A percentile compares a stretch with the other conserved stretches of the same genome.
These are phyloP conservation scores for Termitomyces sp. DNA, from an alignment of 768 basidiomycete species.

Conservation along the genomic window DNA sequence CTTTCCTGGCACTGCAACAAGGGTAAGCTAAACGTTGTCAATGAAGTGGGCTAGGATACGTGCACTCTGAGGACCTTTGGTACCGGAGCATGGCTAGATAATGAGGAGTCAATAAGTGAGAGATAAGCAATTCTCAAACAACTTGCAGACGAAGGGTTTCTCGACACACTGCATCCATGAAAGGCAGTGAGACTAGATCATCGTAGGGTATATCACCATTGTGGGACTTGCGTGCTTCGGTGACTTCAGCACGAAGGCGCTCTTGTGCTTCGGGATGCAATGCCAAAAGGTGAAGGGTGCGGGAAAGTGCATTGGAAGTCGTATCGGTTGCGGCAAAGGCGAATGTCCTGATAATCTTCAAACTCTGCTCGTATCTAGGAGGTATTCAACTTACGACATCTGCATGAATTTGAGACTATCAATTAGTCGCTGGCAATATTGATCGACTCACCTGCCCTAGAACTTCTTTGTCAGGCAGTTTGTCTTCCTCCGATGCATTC, in stretches of 20 bases:
- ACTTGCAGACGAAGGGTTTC: conserved; percentile 1
- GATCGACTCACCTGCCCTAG: not conserved
- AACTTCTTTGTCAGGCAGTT: not conserved
- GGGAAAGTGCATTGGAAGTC: not conserved
- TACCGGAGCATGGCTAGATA: not conserved
- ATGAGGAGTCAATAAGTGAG: not conserved
- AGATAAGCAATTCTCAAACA: not conserved
- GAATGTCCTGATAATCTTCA: not conserved
- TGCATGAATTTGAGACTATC: not conserved
- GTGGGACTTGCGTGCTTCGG: not conserved
- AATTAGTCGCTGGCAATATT: not conserved
- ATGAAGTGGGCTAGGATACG: not conserved
- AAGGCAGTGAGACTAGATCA: not conserved
- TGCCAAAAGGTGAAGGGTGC: not conserved
- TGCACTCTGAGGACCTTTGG: not conserved
- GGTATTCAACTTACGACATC: not conserved
- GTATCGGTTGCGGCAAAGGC: conserved; percentile 1
- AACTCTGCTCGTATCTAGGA: not conserved
- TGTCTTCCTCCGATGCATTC: not conserved
- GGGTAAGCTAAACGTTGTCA: not conserved
- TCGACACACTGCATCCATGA: conserved; percentile 1
- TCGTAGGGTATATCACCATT: not conserved
- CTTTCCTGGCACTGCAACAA: not conserved
- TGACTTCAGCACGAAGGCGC: not conserved
- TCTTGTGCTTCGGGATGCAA: not conserved